These are phyloP conservation scores for Saturnispora galanensis DNA, from an alignment of 805 yeast species.

Conservation along the genomic window DNA sequence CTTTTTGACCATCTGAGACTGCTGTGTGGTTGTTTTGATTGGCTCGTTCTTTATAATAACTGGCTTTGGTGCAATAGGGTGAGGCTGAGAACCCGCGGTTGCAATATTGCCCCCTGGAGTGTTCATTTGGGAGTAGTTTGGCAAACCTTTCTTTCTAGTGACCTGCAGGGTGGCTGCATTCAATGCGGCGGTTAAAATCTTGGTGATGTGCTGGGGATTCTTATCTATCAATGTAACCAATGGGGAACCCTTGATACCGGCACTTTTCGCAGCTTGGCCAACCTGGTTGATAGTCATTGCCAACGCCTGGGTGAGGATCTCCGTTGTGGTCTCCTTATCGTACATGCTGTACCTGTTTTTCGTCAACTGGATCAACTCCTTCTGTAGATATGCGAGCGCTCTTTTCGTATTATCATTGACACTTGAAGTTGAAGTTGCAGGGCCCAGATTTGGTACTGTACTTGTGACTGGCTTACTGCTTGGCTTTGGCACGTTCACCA, in stretches of 20 bases:
- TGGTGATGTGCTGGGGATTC: conserved; percentile 72
- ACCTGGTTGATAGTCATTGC: conserved; percentile 91
- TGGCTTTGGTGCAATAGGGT: conserved; percentile 5
- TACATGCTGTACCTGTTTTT: conserved; percentile 60
- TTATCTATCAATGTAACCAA: conserved; percentile 67
- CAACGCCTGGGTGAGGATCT: conserved; percentile 77
- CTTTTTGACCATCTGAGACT: conserved; percentile 7
- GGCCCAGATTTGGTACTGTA: background rate
- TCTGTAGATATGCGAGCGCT: conserved; percentile 75
- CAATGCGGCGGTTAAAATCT: conserved; percentile 69
- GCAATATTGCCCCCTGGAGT: background rate
- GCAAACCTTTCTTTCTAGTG: conserved; percentile 41
- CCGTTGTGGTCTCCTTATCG: conserved; percentile 75
- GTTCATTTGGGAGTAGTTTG: conserved; percentile 18
- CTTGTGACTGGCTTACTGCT: background rate
- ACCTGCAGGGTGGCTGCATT: conserved; percentile 64
- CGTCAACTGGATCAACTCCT: conserved; percentile 71
- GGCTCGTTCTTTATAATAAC: background rate
- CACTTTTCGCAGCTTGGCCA: conserved; percentile 77
- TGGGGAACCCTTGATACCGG: conserved; percentile 73
- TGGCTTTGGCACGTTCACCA: background rate
- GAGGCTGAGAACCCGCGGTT: background rate
- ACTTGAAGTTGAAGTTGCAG: conserved; percentile 5
- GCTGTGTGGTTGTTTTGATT: background rate
- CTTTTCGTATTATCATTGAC: conserved; percentile 50